phyloP scores from a whole-genome alignment of 257 asterid species.

The Anisodus acutangulus region DNA sequence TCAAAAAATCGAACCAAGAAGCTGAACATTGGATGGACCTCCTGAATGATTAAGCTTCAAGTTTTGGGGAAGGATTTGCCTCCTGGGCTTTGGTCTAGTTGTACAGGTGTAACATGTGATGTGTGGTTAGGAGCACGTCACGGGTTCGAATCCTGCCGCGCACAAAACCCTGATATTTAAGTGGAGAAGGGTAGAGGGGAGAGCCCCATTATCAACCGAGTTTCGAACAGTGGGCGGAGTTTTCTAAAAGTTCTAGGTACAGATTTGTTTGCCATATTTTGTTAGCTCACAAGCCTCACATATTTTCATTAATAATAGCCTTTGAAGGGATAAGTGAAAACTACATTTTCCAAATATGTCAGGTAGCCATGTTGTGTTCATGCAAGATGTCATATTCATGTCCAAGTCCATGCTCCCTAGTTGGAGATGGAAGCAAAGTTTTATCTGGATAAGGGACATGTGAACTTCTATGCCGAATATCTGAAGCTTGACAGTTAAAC shows the following conservation, averaged over 20 bases:
- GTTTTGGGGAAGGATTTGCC: background rate
- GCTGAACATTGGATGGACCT: background rate
- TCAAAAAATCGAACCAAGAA: background rate
- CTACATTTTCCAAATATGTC: background rate
- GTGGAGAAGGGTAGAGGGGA: background rate
- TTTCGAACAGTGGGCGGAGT: background rate
- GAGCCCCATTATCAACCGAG: background rate
- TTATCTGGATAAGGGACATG: background rate
- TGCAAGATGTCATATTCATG: background rate
- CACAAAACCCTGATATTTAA: background rate
- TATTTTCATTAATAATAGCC: background rate
- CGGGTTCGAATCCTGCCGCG: background rate
- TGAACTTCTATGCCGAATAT: background rate
- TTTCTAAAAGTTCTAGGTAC: background rate
- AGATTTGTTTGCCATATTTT: background rate
- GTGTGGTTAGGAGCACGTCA: conserved; percentile 1
- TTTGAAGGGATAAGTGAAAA: background rate
- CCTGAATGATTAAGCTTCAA: background rate
- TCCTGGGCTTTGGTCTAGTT: background rate
- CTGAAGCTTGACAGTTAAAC: background rate
- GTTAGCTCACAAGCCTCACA: background rate
- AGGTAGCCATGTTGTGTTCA: background rate
- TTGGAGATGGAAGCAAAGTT: background rate
- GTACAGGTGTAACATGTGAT: background rate
- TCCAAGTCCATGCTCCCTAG: background rate